Evolutionary conservation across 352 stramenopile genomes (phyloP).

Genomic region (Pythium aristosporum): DNA sequence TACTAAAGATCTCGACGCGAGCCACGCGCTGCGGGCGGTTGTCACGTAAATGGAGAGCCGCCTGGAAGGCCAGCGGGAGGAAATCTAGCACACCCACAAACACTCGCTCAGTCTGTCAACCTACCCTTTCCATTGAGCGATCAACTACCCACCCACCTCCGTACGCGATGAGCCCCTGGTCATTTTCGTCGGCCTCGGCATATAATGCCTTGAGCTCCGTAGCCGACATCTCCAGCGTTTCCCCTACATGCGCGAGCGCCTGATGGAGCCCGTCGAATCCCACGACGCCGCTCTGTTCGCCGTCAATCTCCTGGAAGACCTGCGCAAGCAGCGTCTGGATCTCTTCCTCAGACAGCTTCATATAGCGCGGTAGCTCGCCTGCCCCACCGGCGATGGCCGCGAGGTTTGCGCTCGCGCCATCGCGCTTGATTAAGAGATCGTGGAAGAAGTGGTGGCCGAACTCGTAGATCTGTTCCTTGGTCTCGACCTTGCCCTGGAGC

Average conservation of each 20-base stretch:
- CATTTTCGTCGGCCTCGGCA: constrained; percentile 66
- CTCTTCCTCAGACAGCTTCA: constrained; percentile 61
- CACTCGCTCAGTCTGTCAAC: not conserved
- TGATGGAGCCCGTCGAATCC: constrained; percentile 45
- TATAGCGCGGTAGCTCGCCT: constrained; percentile 34
- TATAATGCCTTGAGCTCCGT: constrained; percentile 56
- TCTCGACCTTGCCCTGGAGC: constrained; percentile 80
- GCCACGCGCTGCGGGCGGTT: constrained; percentile 46
- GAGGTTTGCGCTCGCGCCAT: constrained; percentile 25
- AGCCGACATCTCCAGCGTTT: constrained; percentile 58
- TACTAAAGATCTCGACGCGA: constrained; percentile 42
- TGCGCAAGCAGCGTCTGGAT: constrained; percentile 45
- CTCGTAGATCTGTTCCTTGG: constrained; percentile 75
- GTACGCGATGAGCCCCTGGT: constrained; percentile 48
- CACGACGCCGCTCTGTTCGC: constrained; percentile 41
- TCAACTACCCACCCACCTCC: constrained; percentile 24
- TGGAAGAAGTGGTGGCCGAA: constrained; percentile 75
- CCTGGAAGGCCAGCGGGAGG: constrained; percentile 47
- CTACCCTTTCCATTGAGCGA: not conserved
- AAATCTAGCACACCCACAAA: constrained; percentile 33
- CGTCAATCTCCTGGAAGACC: constrained; percentile 47
- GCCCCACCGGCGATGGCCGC: not conserved
- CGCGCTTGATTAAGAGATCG: constrained; percentile 46
- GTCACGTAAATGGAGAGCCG: constrained; percentile 40
- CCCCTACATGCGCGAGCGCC: constrained; percentile 38